phyloP scores from a whole-genome alignment of 768 basidiomycete genomes.

The Pulveroboletus sp. region DNA sequence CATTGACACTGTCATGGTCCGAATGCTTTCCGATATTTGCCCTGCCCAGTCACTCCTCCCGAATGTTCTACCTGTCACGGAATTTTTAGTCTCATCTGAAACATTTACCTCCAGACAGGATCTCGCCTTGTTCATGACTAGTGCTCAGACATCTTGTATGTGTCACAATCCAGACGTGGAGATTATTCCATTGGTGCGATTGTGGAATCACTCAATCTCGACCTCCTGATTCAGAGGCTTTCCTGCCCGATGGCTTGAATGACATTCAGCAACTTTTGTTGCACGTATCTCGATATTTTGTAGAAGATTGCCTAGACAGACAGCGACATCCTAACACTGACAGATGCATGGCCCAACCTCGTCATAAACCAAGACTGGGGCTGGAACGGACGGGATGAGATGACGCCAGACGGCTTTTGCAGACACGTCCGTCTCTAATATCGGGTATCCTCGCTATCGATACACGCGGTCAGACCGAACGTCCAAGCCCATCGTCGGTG shows the following conservation, averaged over 20 bases:
- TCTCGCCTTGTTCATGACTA: background rate
- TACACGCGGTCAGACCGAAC: background rate
- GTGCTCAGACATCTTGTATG: background rate
- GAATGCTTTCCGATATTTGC: no score
- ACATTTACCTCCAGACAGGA: background rate
- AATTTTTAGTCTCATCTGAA: background rate
- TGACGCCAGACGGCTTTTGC: constrained; percentile 10
- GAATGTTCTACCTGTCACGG: no score
- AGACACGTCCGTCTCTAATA: background rate
- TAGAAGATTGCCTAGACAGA: no score
- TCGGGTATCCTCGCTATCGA: constrained; percentile 3
- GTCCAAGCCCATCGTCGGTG: background rate
- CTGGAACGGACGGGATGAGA: background rate
- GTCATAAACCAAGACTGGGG: constrained; percentile 10
- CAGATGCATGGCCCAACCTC: constrained; percentile 8
- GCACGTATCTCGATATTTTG: background rate
- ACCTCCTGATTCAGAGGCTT: background rate
- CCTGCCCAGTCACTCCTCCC: no score
- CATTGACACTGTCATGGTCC: no score
- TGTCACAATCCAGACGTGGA: background rate
- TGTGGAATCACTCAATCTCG: background rate
- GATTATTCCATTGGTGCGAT: background rate
- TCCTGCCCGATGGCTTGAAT: background rate
- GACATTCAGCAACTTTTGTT: background rate
- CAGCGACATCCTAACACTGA: background rate